Base-by-base conservation (phyloP, 148 eudicot genomes). In the Rhododendron molle region DNA sequence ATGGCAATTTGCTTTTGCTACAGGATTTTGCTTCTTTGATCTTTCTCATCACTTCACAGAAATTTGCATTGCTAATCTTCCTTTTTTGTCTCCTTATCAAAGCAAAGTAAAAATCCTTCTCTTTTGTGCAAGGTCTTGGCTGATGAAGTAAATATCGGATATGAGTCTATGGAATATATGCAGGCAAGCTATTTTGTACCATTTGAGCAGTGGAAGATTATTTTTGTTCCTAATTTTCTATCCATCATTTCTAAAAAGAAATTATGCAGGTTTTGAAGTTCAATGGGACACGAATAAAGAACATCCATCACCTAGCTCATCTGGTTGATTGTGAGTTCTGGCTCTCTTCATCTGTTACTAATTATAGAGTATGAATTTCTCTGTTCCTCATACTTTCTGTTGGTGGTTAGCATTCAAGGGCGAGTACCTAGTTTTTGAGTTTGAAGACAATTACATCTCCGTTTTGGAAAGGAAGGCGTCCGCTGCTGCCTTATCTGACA, bases 291-390 rank as follows among this genome's bases (percentile, higher is more conserved):
- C 87, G 83, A 52, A 91, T 96, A 86, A 93, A 85, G 86, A 96
- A 95, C 90, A 96, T 96, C 85, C 98, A 92, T 87, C 99, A 96
- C 90, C 91, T 96, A 69, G 95, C 99, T 72, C 98, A 96, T 90
- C 92, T 96, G 30, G 94, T 96, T 56, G 99, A 96, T 88, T 91
- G 99, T 96, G 92, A 92, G 98, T 84, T 30, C 80, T 80, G 46
- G 2, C 28, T 85, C 77, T 88, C 47, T 71, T 32, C 36, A 38
- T 21, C 52, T 47, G n/a, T 38, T 12, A 20, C 60, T 3, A 65
- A 7, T 76, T 28, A 26, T 71, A 81, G 28, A 60, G 76, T 62
- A 30, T 28, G 36, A 26, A 52, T 14, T 62, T 73, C 26, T 20
- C 65, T 47, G 52, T 47, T 77, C 76, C 78, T 85, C 52, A 80